Evolutionary conservation across 2,329 filamentous ascomycete genomes (phyloP).

Genomic region (Xylariaceae sp.): DNA sequence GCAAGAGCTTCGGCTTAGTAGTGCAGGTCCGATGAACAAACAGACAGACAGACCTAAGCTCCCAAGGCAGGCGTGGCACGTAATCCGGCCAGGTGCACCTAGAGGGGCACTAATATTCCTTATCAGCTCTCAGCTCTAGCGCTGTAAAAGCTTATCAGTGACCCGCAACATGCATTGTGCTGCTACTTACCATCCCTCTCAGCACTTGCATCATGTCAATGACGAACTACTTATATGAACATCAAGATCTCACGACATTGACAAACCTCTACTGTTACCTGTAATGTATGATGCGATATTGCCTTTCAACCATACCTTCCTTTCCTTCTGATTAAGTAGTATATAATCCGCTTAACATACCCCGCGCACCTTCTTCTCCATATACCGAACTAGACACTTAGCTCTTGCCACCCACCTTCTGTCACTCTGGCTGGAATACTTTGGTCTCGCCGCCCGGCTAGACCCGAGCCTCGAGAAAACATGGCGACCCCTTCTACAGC

Average conservation of each 20-base stretch:
- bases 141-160: background rate
- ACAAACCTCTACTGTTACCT: background rate
- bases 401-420: background rate
- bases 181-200: constrained; percentile 4
- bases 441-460: constrained; percentile 42
- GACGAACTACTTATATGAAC: background rate
- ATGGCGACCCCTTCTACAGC: constrained; percentile 45
- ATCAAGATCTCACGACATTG: too few species aligned
- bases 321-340: background rate
- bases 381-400: constrained; percentile 6
- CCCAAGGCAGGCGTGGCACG: constrained; percentile 29
- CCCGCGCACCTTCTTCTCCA: background rate
- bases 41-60: background rate
- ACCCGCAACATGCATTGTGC: constrained; percentile 1
- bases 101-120: constrained; percentile 8
- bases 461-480: constrained; percentile 28
- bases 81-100: constrained; percentile 30
- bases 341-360: background rate
- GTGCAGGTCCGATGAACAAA: background rate
- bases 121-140: background rate
- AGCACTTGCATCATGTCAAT: background rate
- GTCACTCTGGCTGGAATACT: constrained; percentile 47
- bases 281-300: background rate
- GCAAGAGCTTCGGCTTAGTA: constrained; percentile 11
- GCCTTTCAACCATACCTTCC: background rate